A percentile compares a stretch with the other conserved stretches of the same genome.
These are phyloP conservation scores for Apiotrichum veenhuisii DNA, from an alignment of 1,284 basidiomycete genomes.

Conservation along the genomic window DNA sequence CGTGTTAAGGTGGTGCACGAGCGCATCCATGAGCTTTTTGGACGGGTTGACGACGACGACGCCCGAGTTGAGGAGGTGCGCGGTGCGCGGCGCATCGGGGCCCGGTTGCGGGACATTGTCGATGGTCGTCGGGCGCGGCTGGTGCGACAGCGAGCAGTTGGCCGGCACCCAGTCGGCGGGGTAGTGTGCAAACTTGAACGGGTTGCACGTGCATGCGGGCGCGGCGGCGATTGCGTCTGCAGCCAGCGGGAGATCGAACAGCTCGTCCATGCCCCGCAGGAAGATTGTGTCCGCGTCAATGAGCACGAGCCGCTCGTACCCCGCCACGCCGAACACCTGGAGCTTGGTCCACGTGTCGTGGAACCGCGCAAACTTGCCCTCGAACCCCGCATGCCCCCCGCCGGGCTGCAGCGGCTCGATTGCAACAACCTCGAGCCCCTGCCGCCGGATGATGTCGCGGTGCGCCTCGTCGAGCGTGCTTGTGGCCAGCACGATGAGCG, in stretches of 20 bases:
- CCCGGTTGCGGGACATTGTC: conserved; percentile 51
- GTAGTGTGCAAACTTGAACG: conserved; percentile 74
- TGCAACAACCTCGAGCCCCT: conserved; percentile 58
- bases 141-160: conserved; percentile 78
- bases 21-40: conserved; percentile 52
- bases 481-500: conserved; percentile 77
- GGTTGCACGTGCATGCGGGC: conserved; percentile 93
- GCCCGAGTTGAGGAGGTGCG: conserved; percentile 80
- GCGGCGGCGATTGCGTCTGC: conserved; percentile 73
- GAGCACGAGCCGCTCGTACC: conserved; percentile 78
- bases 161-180: conserved; percentile 83
- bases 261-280: conserved; percentile 81
- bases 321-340: conserved; percentile 67
- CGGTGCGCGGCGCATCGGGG: conserved; percentile 61
- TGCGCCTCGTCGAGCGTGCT: conserved; percentile 58
- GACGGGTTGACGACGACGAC: conserved; percentile 77
- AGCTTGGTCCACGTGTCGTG: conserved; percentile 88
- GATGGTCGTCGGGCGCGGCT: conserved; percentile 56
- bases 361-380: conserved; percentile 56
- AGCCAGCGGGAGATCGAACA: conserved; percentile 68
- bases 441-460: conserved; percentile 56
- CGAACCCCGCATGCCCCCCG: conserved; percentile 52
- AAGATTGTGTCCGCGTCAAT: conserved; percentile 92
- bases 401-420: conserved; percentile 62
- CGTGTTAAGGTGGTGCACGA: conserved; percentile 63